Base-by-base conservation (phyloP, 345 rosid genomes). In the Hevea brasiliensis region DNA sequence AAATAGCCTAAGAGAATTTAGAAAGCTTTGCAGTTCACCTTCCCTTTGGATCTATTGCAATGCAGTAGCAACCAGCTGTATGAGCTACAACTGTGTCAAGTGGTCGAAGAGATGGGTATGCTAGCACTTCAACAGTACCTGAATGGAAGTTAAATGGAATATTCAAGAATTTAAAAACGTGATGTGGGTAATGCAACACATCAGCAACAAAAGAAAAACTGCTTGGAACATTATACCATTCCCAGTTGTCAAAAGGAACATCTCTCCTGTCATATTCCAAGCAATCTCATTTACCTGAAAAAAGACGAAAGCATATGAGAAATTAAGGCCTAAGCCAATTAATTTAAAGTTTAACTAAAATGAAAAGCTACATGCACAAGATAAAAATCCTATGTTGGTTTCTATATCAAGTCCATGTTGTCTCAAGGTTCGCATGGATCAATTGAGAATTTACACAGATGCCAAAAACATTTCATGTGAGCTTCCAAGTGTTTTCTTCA, bases 31-130 rank as follows among this genome's bases (percentile, higher is more conserved):
- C 60, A 57, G 45, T 81, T 75, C 75, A 92, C 99, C 93, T 89
- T 86, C 97, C 97, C 61, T 86, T 83, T 72, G 99, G 99, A 79
- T 92, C 98, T 85, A 91, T 91, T 71, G 94, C 98, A 79, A 94
- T 94, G 85, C 98, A 91, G 53, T 91, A 94, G 86, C 97, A 94
- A 76, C 99, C 99, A 12, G 99, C 99, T 68, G 99, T 88, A 79
- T 95, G 99, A 77, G 99, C 98, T 82, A 88, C 76, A 69, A 94
- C 87, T 37, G 98, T 94, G 67, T 90, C 92, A 21, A 90, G 80
- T 62, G 92, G 89, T 61, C 71, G 85, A 68, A 94, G 97, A 64
- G 94, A 89, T 41, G 97, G 96, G 71, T 94, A 94, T 71, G 91
- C 60, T 50, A 91, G 84, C 58, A 91, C 98, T 84, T 94, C 98